Evolutionary conservation across 2,329 filamentous ascomycete genomes (phyloP).

Genomic region (Aspergillus clavatus): DNA sequence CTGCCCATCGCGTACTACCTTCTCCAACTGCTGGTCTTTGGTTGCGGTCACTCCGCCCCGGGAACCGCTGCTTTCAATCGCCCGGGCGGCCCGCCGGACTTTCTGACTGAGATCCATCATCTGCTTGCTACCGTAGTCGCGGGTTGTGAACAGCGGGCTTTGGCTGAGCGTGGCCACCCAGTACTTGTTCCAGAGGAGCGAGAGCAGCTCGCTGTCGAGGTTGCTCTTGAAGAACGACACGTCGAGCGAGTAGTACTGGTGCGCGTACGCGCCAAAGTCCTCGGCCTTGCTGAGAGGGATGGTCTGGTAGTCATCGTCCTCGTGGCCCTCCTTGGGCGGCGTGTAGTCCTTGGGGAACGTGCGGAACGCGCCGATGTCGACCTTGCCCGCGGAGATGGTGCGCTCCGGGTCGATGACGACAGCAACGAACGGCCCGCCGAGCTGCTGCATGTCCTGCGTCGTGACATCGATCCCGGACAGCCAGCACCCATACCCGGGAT

Average conservation of each 20-base stretch:
- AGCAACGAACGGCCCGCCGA: constrained; percentile 85
- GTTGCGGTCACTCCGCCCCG: constrained; percentile 24
- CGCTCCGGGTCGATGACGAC: constrained; percentile 96
- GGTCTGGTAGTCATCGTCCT: constrained; percentile 43
- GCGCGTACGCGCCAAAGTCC: constrained; percentile 90
- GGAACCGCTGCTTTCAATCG: constrained; percentile 30
- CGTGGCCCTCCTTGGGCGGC: constrained; percentile 45
- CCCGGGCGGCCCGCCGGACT: constrained; percentile 60
- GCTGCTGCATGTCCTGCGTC: constrained; percentile 85
- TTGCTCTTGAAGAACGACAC: constrained; percentile 93
- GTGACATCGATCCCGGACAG: constrained; percentile 90
- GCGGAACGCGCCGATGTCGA: constrained; percentile 94
- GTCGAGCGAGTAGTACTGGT: constrained; percentile 84
- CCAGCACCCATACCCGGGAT: constrained; percentile 98
- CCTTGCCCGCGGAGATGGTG: constrained; percentile 88
- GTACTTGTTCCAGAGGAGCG: constrained; percentile 97
- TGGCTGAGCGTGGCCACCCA: constrained; percentile 89
- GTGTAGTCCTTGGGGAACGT: constrained; percentile 77
- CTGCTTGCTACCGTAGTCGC: constrained; percentile 88
- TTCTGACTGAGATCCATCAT: constrained; percentile 84
- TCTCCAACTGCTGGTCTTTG: constrained; percentile 47
- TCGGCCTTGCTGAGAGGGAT: constrained; percentile 92
- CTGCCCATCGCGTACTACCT: constrained; percentile 53
- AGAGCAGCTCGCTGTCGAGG: constrained; percentile 79
- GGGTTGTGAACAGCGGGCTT: constrained; percentile 83